phyloP scores from a whole-genome alignment of 208 protist species.

The Wallacemonas sp. region DNA sequence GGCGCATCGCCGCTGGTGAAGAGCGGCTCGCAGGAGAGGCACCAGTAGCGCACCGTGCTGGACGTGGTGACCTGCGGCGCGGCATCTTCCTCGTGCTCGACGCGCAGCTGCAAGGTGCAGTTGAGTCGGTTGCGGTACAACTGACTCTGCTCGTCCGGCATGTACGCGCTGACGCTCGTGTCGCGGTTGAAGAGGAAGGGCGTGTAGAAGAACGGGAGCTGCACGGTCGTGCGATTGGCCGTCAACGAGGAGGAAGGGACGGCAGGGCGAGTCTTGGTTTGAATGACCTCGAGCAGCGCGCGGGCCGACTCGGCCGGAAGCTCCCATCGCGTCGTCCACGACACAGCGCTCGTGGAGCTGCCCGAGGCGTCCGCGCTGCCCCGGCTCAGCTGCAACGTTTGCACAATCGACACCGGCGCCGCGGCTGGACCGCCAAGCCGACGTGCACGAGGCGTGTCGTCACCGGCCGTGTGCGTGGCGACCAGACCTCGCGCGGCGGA shows the following conservation, averaged over 20 bases:
- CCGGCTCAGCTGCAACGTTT: slow-evolving; percentile 7
- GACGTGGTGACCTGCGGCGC: slow-evolving; percentile 6
- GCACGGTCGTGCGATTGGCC: not conserved
- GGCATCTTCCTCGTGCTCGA: slow-evolving; percentile 28
- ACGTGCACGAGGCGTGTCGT: too few relatives aligned
- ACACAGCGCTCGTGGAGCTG: slow-evolving; percentile 28
- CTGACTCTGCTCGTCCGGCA: slow-evolving; percentile 20
- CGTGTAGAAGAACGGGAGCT: slow-evolving; percentile 17
- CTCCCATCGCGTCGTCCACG: slow-evolving; percentile 38
- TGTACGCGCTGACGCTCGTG: slow-evolving; percentile 8
- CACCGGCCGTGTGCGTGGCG: too few relatives aligned
- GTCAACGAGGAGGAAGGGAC: too few relatives aligned
- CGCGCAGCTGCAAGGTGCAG: slow-evolving; percentile 55
- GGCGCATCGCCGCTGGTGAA: slow-evolving; percentile 70
- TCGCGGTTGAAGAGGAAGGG: slow-evolving; percentile 18
- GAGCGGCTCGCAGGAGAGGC: slow-evolving; percentile 61
- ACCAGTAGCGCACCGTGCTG: slow-evolving; percentile 65
- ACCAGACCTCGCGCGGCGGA: not conserved
- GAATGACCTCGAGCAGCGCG: slow-evolving; percentile 24
- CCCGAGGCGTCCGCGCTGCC: slow-evolving; percentile 13
- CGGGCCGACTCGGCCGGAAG: slow-evolving; percentile 36
- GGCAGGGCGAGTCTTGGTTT: not conserved
- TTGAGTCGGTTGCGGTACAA: slow-evolving; percentile 41
- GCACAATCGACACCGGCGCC: not conserved
- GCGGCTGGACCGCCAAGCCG: not conserved